Evolutionary conservation across 805 yeast genomes (phyloP), one percentile per base, ranked within the genome.

Genomic region (Hermanozyma aechmeae): DNA sequence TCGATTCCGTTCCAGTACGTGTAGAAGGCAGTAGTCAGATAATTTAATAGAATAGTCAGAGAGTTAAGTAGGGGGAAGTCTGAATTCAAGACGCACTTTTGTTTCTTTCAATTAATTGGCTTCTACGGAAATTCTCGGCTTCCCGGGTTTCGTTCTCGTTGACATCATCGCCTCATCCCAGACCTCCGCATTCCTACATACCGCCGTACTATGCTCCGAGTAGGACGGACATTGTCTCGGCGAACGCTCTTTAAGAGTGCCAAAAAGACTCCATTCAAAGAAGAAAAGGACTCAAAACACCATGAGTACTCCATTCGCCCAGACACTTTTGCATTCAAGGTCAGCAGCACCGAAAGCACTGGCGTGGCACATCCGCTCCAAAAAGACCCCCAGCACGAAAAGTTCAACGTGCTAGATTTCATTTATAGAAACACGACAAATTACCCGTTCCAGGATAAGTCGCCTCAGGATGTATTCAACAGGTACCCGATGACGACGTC

Each of bases 231-330:
- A n/a, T n/a, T n/a, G n/a, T n/a, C n/a, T n/a, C n/a, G n/a, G n/a
- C n/a, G 12, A 22, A 6, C 27, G 13, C 48, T 50, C 14, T 50
- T 50, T 36, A 39, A 42, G 18, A 45, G 33, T 26, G 18, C 45
- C 28, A 39, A 40, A 12, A 30, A 34, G 13, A 38, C 37, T 8
- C 31, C 47, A 9, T 39, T 45, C 27, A 33, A 34, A 22, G 35
- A 38, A 24, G 47, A 45, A 15, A 31, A 34, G 5, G 53, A 46
- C 17, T 30, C 39, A 2, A 35, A 39, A 34, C 56, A 58, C 31
- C 67, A 61, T 36, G 69, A 62, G 32, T 62, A 62, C 37, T 61
- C 68, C 15, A 60, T 62, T 28, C 43, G 63, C 17, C 69, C 69
- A 7, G 68, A 61, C 34, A 60, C 67, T 1, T 62, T 52, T 50